Evolutionary conservation across 2,329 filamentous ascomycete genomes (phyloP).

Genomic region (Monilinia fructigena): DNA sequence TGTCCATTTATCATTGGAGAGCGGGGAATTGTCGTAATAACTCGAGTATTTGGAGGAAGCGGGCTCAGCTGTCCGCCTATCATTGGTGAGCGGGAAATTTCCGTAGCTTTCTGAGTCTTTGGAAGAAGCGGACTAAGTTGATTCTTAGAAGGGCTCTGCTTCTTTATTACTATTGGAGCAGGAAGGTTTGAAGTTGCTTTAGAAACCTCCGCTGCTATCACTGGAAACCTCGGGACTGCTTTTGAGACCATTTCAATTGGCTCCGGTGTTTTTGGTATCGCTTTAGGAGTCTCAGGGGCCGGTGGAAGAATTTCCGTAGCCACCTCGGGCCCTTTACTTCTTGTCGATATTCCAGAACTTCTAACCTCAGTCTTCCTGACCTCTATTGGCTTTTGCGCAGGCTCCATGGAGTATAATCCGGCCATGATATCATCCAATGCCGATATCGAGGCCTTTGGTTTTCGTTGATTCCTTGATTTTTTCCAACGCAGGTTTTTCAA

Average conservation of each 20-base stretch:
- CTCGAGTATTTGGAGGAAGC: neutral
- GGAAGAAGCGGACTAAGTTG: neutral
- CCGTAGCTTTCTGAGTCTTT: neutral
- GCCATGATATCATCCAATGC: constrained; percentile 25
- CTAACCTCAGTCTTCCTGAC: neutral
- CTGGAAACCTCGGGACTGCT: neutral
- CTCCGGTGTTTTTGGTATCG: neutral
- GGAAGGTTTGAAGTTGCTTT: neutral
- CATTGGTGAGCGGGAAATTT: neutral
- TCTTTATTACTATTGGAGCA: neutral
- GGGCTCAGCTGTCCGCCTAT: neutral
- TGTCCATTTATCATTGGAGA: constrained; percentile 8
- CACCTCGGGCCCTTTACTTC: neutral
- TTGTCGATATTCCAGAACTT: neutral
- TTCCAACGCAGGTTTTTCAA: neutral
- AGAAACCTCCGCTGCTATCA: neutral
- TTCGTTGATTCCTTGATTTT: constrained; percentile 12
- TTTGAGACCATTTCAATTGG: neutral
- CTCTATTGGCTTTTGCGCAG: neutral
- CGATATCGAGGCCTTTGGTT: constrained; percentile 4
- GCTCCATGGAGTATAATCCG: constrained; percentile 2
- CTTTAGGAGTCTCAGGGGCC: neutral
- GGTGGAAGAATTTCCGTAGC: neutral
- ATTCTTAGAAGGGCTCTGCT: neutral
- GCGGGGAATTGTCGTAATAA: neutral